Base-by-base conservation (phyloP, 2,329 filamentous ascomycete genomes). In the Aspergillus hortae region DNA sequence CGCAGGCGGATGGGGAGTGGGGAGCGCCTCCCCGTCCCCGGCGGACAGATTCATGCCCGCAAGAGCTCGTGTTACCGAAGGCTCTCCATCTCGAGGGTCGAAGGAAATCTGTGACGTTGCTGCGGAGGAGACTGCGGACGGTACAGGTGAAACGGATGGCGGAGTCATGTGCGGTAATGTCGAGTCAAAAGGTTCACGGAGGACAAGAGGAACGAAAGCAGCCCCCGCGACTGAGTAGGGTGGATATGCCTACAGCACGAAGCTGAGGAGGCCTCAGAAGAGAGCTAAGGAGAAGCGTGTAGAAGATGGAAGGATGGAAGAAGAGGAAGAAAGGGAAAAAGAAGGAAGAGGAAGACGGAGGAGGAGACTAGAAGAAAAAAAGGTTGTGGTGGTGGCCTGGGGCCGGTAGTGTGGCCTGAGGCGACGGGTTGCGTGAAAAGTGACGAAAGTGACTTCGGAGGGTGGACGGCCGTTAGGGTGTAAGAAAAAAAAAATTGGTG, bases 71-170 rank as follows among this genome's bases (percentile, higher is more conserved):
- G 72, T 69, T 74, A 76, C 67, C 71, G 71, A 63, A 56, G 61
- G 59, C 44, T 72, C 67, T 61, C 66, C 68, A 71, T 72, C 64
- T 57, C 60, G 60, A 52, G 57, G 64, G 48, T 71, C 66, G 56
- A 70, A 65, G 48, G 69, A 75, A 54, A 68, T 68, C 60, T 72
- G 62, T 45, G 74, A 73, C 25, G 69, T 59, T 55, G 69, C 64
- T 52, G 68, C 64, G 44, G 73, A 74, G 27, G 76, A 77, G 56
- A 70, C 61, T 64, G 70, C 63, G 54, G 74, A 76, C 51, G 73
- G 71, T 52, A 69, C 71, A 57, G 75, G 74, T 56, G 73, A 72
- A 55, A 64, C 59, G 57, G 68, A 67, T 63, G 62, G 63, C 53
- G 69, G 68, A 71, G 71, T 73, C 67, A 72, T 73, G 68, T 72